phyloP scores from a whole-genome alignment of 73 alveolate species.

The Paramecium caudatum region DNA sequence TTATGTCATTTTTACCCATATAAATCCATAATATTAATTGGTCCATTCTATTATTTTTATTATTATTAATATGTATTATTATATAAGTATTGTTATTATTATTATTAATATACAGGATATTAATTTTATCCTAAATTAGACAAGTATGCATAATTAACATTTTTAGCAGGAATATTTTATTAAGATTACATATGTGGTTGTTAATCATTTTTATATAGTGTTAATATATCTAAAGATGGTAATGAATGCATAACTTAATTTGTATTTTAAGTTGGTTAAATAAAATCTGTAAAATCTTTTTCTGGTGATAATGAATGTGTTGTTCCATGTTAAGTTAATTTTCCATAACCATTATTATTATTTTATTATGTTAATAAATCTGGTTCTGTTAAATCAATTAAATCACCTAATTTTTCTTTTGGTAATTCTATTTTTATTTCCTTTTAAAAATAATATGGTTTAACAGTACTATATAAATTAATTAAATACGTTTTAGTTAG shows the following conservation, averaged over 20 bases:
- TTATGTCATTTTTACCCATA: neutral
- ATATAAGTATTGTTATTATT: neutral
- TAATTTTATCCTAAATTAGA: conserved; percentile 30
- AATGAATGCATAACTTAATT: conserved; percentile 35
- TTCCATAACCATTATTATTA: neutral
- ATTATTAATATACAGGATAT: neutral
- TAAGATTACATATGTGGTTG: neutral
- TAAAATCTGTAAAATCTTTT: neutral
- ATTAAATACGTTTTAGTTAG: neutral
- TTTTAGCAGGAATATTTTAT: neutral
- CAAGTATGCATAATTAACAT: neutral
- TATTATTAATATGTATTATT: neutral
- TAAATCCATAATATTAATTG: conserved; percentile 26
- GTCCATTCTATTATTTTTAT: neutral
- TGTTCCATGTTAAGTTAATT: neutral
- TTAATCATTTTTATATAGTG: neutral
- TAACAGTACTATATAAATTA: neutral
- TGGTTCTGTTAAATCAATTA: conserved; percentile 21
- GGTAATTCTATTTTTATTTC: neutral
- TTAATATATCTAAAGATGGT: neutral
- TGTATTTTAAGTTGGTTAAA: neutral
- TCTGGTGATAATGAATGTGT: conserved; percentile 42
- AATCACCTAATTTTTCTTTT: conserved; percentile 35
- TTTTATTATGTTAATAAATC: too few relatives aligned
- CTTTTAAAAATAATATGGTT: neutral